Evolutionary conservation across 257 asterid genomes (phyloP).

Genomic region (Marsdenia floribunda): DNA sequence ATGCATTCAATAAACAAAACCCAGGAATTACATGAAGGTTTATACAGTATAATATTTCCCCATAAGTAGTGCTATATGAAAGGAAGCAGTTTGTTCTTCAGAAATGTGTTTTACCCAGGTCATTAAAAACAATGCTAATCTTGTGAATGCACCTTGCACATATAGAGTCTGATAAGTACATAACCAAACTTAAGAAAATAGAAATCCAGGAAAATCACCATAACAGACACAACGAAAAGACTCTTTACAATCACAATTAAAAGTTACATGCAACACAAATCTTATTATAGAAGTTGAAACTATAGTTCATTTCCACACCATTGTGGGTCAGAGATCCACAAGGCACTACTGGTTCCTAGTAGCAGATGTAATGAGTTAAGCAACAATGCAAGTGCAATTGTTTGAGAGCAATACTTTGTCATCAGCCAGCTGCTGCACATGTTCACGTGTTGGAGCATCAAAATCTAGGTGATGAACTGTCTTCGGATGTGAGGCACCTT

Average conservation of each 20-base stretch:
- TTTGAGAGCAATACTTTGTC: constrained; percentile 60
- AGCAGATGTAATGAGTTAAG: not conserved
- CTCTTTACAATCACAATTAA: not conserved
- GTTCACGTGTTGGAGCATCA: constrained; percentile 99
- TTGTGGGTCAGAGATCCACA: not conserved
- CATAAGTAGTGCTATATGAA: not conserved
- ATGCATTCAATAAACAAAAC: not conserved
- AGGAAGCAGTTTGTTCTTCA: not conserved
- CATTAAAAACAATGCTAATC: not conserved
- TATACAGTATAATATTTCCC: not conserved
- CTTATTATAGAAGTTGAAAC: not conserved
- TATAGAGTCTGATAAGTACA: not conserved
- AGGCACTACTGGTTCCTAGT: not conserved
- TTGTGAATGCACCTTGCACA: not conserved
- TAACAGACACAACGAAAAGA: not conserved
- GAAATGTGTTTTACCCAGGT: constrained; percentile 4
- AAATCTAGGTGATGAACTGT: constrained; percentile 95
- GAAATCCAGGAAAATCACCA: not conserved
- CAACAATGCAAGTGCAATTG: constrained; percentile 20
- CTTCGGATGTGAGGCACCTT: constrained; percentile 60
- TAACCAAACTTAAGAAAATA: not conserved
- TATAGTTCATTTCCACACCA: not conserved
- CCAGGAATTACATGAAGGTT: not conserved
- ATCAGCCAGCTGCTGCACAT: constrained; percentile 77
- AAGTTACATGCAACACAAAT: not conserved